Percentiles rank a stretch among this genome's conserved stretches.
Evolutionary conservation across 179 eudicot species (phyloP).

Genomic region (Beta macrorhiza): DNA sequence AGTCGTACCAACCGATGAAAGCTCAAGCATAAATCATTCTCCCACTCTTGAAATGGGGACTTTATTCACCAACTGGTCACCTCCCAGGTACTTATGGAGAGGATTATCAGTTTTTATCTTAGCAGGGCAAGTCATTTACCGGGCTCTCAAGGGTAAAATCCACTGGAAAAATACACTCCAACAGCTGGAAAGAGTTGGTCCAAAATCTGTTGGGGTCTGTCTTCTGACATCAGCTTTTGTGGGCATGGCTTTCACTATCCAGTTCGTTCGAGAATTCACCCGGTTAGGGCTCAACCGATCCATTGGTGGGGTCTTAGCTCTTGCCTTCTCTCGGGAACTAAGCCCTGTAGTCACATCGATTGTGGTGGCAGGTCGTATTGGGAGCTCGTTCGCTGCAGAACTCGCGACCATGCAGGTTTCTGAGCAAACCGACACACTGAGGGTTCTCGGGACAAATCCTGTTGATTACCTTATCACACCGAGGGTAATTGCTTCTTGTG

Average conservation of each 20-base stretch:
- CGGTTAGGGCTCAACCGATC: slow-evolving; percentile 80
- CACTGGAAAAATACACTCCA: slow-evolving; percentile 96
- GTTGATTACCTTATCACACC: slow-evolving; percentile 91
- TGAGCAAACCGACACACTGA: slow-evolving; percentile 85
- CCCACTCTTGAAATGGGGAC: slow-evolving; percentile 35
- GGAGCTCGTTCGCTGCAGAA: slow-evolving; percentile 95
- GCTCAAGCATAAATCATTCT: slow-evolving; percentile 37
- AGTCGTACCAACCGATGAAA: slow-evolving; percentile 43
- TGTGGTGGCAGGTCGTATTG: slow-evolving; percentile 90
- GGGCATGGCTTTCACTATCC: slow-evolving; percentile 99
- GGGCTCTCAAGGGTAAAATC: slow-evolving; percentile 70
- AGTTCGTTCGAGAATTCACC: slow-evolving; percentile 92
- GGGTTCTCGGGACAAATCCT: slow-evolving; percentile 87
- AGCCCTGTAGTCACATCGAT: slow-evolving; percentile 93
- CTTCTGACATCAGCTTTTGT: slow-evolving; percentile 92
- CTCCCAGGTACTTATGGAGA: slow-evolving; percentile 84
- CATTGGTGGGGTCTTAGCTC: slow-evolving; percentile 92
- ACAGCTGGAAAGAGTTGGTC: slow-evolving; percentile 91
- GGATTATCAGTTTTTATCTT: slow-evolving; percentile 71
- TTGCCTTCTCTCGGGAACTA: slow-evolving; percentile 85
- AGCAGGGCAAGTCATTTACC: slow-evolving; percentile 76
- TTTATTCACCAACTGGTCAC: slow-evolving; percentile 74
- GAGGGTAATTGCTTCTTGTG: slow-evolving; percentile 74
- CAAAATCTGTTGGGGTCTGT: slow-evolving; percentile 86
- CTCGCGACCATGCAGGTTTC: slow-evolving; percentile 98